Conservation (phyloP, 345 rosid species). For the Acer negundo region DNA sequence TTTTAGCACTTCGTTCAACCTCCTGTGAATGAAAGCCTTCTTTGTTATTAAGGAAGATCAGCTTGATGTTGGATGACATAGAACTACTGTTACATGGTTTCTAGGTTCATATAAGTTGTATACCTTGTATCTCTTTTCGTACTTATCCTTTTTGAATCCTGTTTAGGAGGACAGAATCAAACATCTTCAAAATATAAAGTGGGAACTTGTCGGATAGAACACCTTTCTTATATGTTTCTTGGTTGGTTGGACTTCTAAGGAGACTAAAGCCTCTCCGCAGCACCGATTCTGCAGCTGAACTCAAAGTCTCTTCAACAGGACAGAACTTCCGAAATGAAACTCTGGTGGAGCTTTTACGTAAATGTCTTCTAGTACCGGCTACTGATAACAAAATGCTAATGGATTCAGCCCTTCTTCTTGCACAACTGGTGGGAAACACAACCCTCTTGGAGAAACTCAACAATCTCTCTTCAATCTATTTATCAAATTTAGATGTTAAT, state of each 20-base stretch:
- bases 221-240: slow-evolving; percentile 59
- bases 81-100: neutral
- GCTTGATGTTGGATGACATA: neutral
- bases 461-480: slow-evolving; percentile 35
- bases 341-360: slow-evolving; percentile 48
- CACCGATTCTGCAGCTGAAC: slow-evolving; percentile 34
- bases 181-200: slow-evolving; percentile 28
- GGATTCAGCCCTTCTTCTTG: slow-evolving; percentile 54
- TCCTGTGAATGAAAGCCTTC: neutral
- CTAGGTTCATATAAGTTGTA: neutral
- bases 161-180: slow-evolving; percentile 28
- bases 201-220: slow-evolving; percentile 41
- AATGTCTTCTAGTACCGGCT: slow-evolving; percentile 51
- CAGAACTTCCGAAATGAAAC: slow-evolving; percentile 35
- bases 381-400: slow-evolving; percentile 44
- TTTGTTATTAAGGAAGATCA: neutral
- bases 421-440: slow-evolving; percentile 42
- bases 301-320: slow-evolving; percentile 31
- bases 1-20: neutral
- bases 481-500: slow-evolving; percentile 28
- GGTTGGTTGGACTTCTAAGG: slow-evolving; percentile 63
- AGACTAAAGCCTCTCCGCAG: slow-evolving; percentile 38
- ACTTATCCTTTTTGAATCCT: slow-evolving; percentile 9
- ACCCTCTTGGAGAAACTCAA: slow-evolving; percentile 48
- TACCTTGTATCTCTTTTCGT: neutral